phyloP scores from a whole-genome alignment of 169 alveolate genomes.

The Pseudocohnilembus persalinus region DNA sequence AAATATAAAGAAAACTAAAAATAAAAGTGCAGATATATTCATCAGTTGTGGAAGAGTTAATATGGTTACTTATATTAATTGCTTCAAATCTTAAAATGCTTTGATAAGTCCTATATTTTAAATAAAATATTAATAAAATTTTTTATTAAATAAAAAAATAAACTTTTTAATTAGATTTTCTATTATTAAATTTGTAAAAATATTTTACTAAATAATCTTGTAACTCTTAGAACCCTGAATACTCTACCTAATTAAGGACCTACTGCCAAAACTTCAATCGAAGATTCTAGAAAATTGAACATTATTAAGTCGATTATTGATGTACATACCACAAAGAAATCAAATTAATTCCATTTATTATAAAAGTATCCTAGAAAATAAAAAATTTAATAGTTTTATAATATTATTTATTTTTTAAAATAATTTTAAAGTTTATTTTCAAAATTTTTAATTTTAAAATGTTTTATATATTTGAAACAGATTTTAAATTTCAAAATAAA shows the following conservation, averaged over 20 bases:
- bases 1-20: constrained; percentile 69
- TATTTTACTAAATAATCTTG: constrained; percentile 52
- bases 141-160: too few species aligned
- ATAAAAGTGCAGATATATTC: constrained; percentile 74
- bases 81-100: constrained; percentile 65
- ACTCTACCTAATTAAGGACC: constrained; percentile 76
- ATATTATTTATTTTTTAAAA: too few species aligned
- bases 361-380: constrained; percentile 51
- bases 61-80: constrained; percentile 66
- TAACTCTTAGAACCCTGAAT: constrained; percentile 56
- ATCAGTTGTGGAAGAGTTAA: constrained; percentile 69
- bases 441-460: constrained; percentile 48
- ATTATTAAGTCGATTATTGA: constrained; percentile 48
- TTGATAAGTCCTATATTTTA: constrained; percentile 67
- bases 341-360: constrained; percentile 70
- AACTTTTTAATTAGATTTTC: constrained; percentile 73
- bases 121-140: too few species aligned
- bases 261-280: constrained; percentile 57
- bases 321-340: constrained; percentile 72
- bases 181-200: constrained; percentile 68
- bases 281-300: constrained; percentile 14
- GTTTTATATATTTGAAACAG: constrained; percentile 47
- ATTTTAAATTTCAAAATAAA: too few species aligned
- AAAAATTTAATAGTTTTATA: too few species aligned
- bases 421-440: constrained; percentile 44